phyloP scores from a whole-genome alignment of 495 filamentous ascomycete species.

The Pseudomonodictys pantanalensis region DNA sequence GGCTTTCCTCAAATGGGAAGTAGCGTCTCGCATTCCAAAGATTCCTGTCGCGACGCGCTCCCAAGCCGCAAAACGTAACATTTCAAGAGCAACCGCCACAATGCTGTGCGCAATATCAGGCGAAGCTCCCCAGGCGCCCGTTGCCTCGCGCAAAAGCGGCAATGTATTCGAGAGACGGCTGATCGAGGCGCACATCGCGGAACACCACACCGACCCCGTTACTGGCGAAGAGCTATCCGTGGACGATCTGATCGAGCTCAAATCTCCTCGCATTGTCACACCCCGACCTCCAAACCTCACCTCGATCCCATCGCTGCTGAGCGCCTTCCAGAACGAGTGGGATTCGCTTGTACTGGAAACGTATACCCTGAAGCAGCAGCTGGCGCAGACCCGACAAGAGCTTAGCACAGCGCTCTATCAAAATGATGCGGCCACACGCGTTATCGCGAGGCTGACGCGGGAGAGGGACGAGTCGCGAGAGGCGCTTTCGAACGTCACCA shows the following conservation, averaged over 20 bases:
- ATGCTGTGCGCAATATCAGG: constrained; percentile 71
- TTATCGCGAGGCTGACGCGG: constrained; percentile 81
- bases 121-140: constrained; percentile 91
- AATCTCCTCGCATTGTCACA: constrained; percentile 74
- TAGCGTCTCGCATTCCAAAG: too few species aligned
- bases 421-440: constrained; percentile 89
- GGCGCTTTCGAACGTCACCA: constrained; percentile 80
- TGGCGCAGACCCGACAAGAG: constrained; percentile 88
- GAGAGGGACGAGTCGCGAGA: constrained; percentile 92
- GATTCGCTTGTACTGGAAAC: constrained; percentile 88
- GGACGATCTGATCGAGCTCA: constrained; percentile 85
- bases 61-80: too few species aligned
- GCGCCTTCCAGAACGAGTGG: constrained; percentile 98
- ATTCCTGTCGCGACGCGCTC: too few species aligned
- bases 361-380: constrained; percentile 81
- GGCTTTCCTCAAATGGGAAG: too few species aligned
- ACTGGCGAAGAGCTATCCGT: constrained; percentile 82
- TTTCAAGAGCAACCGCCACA: neutral
- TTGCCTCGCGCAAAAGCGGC: constrained; percentile 90
- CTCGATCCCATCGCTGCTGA: constrained; percentile 92
- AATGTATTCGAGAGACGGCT: constrained; percentile 91
- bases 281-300: constrained; percentile 93
- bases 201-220: constrained; percentile 91
- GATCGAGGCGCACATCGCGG: constrained; percentile 89
- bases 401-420: constrained; percentile 91